Conservation (phyloP, 805 yeast genomes). For the Candida dajiaensis region DNA sequence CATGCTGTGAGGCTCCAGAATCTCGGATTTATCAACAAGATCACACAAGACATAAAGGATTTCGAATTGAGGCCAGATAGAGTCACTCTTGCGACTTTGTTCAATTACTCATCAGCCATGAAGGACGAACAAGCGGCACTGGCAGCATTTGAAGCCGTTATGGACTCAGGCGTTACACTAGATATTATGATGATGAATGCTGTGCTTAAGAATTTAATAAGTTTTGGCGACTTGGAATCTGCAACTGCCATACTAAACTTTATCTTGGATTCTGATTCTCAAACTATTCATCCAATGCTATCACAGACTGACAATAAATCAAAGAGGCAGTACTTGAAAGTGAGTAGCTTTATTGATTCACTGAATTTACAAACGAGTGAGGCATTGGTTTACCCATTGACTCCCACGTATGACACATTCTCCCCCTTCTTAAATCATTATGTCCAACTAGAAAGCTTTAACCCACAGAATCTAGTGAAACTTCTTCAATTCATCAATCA, state of each 20-base stretch:
- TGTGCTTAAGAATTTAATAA: background rate
- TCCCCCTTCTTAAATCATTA: slow-evolving; percentile 10
- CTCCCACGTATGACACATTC: slow-evolving; percentile 14
- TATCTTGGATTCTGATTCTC: background rate
- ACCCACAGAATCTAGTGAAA: slow-evolving; percentile 2
- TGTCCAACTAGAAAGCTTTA: slow-evolving; percentile 1
- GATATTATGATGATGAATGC: background rate
- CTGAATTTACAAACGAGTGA: slow-evolving; percentile 1
- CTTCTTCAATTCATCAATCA: slow-evolving; percentile 3
- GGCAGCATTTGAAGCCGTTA: slow-evolving; percentile 1
- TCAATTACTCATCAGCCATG: slow-evolving; percentile 14
- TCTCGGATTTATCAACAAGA: slow-evolving; percentile 10
- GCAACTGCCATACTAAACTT: background rate
- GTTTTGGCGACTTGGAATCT: background rate
- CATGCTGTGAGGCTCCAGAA: slow-evolving; percentile 18
- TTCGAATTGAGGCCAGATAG: slow-evolving; percentile 24
- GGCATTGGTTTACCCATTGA: slow-evolving; percentile 4
- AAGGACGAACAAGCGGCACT: slow-evolving; percentile 1
- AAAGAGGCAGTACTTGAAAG: slow-evolving; percentile 6
- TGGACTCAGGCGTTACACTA: background rate
- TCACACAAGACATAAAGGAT: slow-evolving; percentile 14
- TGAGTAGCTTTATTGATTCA: slow-evolving; percentile 9
- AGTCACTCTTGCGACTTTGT: slow-evolving; percentile 21
- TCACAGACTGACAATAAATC: background rate
- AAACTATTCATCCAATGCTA: background rate